Evolutionary conservation across 2,329 filamentous ascomycete genomes (phyloP), one percentile per base, ranked within the genome.

Genomic region (Aspergillus sp.): DNA sequence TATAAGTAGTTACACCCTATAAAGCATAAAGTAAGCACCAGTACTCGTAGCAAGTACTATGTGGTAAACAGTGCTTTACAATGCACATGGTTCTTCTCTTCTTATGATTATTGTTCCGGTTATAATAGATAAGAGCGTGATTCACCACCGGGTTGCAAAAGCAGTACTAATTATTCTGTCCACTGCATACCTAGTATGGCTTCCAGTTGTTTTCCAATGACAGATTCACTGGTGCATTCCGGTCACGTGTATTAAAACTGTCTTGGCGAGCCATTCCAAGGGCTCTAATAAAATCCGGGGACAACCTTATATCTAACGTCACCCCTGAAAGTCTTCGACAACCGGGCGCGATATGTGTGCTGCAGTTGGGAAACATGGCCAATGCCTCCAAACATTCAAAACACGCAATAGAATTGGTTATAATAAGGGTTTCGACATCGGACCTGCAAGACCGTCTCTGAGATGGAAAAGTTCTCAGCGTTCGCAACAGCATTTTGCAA

Each of bases 391-490:
- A 8, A 37, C n/a, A 47, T 33, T 14, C 24, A 47, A 44, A 17
- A 4, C 37, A 33, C 4, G 43, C 27, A 45, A 44, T 8, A 37
- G 39, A 23, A 39, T 35, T 27, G 19, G 19, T 21, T 5, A 8
- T 14, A 41, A 27, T 9, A 17, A 39, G 37, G 23, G 23, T 6
- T 27, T 23, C 12, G n/a, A 15, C 37, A 33, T 17, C n/a, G n/a
- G 24, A 43, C 19, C 46, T 14, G 46, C 37, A n/a, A 49, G 27
- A n/a, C 31, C 39, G 52, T 44, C 50, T 24, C 52, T 40, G 46
- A 60, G 58, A 60, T 62, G 49, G 54, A 47, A 54, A 35, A 64
- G 59, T 37, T 59, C 56, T 45, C 43, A 46, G 19, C 44, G 49
- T 48, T 17, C 60, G n/a, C 55, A 57, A 52, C 44, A 57, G 15